Conservation (phyloP, 1,284 basidiomycete genomes). For the Puccinia horiana region DNA sequence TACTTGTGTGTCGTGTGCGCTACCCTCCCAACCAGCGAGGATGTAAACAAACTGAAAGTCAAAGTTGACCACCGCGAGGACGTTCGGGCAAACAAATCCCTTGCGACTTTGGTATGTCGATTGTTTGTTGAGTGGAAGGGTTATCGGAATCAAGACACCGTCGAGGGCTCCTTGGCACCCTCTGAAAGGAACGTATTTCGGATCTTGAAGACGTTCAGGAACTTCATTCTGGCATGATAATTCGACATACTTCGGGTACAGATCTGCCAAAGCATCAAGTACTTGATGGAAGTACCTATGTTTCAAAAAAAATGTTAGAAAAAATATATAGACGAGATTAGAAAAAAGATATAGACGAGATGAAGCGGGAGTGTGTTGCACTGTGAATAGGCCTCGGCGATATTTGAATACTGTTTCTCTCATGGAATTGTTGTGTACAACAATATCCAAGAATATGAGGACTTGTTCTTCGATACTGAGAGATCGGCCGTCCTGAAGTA, state of each 20-base stretch:
- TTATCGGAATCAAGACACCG: not conserved
- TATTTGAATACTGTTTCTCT: not conserved
- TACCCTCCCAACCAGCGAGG: not conserved
- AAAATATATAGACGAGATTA: no score
- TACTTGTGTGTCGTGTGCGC: not conserved
- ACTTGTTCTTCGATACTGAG: not conserved
- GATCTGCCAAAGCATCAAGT: not conserved
- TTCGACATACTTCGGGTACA: not conserved
- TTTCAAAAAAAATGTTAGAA: not conserved
- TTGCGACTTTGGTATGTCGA: not conserved
- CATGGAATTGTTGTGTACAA: not conserved
- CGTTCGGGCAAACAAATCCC: not conserved
- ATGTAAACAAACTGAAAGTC: not conserved
- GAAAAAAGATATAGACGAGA: no score
- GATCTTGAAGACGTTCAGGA: not conserved
- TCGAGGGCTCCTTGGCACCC: not conserved
- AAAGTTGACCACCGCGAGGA: not conserved
- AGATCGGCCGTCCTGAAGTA: not conserved
- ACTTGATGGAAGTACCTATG: not conserved
- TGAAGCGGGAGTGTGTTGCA: not conserved
- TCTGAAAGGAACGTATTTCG: not conserved
- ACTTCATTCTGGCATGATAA: not conserved
- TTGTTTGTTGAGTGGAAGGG: not conserved
- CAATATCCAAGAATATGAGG: not conserved
- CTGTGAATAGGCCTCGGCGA: not conserved